Conservation (phyloP, 23 red algal genomes). For the Pyropia haitanensis region DNA sequence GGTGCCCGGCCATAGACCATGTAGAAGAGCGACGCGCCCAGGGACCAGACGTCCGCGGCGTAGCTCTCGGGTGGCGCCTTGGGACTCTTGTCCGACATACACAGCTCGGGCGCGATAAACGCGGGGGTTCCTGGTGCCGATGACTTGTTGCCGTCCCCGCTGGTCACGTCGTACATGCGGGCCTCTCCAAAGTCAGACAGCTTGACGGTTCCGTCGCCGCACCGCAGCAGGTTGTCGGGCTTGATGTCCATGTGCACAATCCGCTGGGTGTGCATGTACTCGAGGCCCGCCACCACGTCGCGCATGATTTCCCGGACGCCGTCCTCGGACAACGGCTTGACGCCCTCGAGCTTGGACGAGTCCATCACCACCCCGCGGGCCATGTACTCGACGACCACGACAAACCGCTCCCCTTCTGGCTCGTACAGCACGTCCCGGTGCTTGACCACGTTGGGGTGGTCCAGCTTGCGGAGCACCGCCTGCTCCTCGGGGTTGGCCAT, state of each 20-base stretch:
- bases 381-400: slow-evolving; percentile 81
- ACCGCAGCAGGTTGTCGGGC: slow-evolving; percentile 91
- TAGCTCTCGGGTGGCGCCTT: slow-evolving; percentile 74
- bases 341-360: slow-evolving; percentile 63
- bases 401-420: slow-evolving; percentile 32
- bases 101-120: slow-evolving; percentile 85
- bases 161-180: slow-evolving; percentile 66
- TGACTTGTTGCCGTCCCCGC: slow-evolving; percentile 37
- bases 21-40: slow-evolving; percentile 92
- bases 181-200: slow-evolving; percentile 96
- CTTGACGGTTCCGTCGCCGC: slow-evolving; percentile 83
- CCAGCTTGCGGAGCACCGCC: slow-evolving; percentile 77
- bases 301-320: slow-evolving; percentile 74
- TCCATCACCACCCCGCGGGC: slow-evolving; percentile 79
- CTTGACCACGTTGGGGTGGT: slow-evolving; percentile 77
- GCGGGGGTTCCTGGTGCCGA: slow-evolving; percentile 70
- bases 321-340: slow-evolving; percentile 76
- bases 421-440: slow-evolving; percentile 65
- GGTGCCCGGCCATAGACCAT: slow-evolving; percentile 83
- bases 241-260: slow-evolving; percentile 97
- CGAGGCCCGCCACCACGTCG: slow-evolving; percentile 71
- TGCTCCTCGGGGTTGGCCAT: slow-evolving; percentile 62
- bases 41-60: slow-evolving; percentile 89
- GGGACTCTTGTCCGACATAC: slow-evolving; percentile 61
- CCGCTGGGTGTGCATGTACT: slow-evolving; percentile 75